These are phyloP conservation scores for Cercospora berteroae DNA, from an alignment of 2,329 filamentous ascomycete species.

Conservation along the genomic window DNA sequence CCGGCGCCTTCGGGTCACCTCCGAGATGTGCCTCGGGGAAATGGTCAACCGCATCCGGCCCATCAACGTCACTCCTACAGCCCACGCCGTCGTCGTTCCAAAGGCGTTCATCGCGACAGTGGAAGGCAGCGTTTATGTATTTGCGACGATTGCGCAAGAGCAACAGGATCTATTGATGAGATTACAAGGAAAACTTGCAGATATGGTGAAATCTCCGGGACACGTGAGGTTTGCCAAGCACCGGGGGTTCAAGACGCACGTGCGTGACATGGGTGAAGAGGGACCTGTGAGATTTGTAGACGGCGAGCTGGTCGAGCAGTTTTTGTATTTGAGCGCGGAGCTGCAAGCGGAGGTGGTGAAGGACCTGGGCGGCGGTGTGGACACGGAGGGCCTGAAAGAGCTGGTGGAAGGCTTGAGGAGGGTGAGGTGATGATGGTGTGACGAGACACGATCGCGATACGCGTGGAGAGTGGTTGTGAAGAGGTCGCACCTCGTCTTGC, in stretches of 20 bases:
- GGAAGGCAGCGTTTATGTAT: constrained; percentile 88
- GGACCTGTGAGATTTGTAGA: constrained; percentile 87
- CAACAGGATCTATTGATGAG: constrained; percentile 78
- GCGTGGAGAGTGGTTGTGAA: not conserved
- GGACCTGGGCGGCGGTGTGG: constrained; percentile 46
- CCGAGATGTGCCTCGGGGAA: constrained; percentile 84
- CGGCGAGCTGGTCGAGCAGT: constrained; percentile 83
- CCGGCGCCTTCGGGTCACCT: constrained; percentile 67
- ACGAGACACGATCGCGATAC: not conserved
- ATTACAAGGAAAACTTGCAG: constrained; percentile 70
- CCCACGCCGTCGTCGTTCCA: constrained; percentile 69
- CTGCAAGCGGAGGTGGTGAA: constrained; percentile 55
- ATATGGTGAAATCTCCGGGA: constrained; percentile 66
- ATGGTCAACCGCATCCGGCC: constrained; percentile 86
- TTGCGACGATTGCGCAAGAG: constrained; percentile 70
- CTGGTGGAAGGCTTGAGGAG: constrained; percentile 58
- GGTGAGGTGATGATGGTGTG: constrained; percentile 32
- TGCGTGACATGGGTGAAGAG: constrained; percentile 59
- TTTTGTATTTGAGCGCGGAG: constrained; percentile 67
- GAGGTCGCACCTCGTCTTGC: not conserved
- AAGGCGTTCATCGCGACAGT: constrained; percentile 87
- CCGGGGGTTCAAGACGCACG: constrained; percentile 75
- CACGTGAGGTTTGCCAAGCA: constrained; percentile 73
- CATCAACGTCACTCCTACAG: constrained; percentile 64
- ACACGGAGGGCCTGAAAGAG: constrained; percentile 57